Conservation (phyloP, 1,284 basidiomycete species). For the Puccinia sorghi region DNA sequence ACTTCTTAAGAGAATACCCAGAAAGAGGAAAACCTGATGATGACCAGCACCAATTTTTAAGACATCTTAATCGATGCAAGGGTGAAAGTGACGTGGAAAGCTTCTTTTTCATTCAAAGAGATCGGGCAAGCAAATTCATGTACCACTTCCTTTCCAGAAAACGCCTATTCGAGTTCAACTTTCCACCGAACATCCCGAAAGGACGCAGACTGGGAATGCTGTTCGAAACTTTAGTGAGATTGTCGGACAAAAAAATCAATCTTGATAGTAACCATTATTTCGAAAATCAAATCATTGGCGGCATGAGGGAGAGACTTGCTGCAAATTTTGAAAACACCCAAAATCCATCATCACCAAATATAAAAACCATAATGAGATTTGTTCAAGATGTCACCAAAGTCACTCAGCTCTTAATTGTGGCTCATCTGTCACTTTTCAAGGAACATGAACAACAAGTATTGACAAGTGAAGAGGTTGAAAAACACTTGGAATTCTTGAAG, state of each 20-base stretch:
- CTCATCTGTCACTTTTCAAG: background rate
- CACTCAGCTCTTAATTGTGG: background rate
- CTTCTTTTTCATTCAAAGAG: background rate
- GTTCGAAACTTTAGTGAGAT: background rate
- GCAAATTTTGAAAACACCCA: background rate
- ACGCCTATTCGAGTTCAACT: background rate
- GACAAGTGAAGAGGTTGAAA: background rate
- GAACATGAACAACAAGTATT: background rate
- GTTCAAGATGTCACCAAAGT: background rate
- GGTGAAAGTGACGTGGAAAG: background rate
- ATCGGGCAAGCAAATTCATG: background rate
- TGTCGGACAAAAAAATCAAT: conserved; percentile 1
- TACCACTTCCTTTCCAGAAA: background rate
- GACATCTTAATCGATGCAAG: background rate
- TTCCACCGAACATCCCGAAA: background rate
- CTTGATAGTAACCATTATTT: background rate
- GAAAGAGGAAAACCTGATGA: background rate
- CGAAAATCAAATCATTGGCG: background rate
- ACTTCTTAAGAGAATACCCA: conserved; percentile 1
- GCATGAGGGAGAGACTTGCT: background rate
- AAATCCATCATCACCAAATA: background rate
- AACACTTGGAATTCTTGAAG: background rate
- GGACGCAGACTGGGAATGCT: background rate
- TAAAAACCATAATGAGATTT: background rate
- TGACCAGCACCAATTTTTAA: background rate